phyloP scores from a whole-genome alignment of 148 eudicot genomes.

The Vaccinium darrowii region DNA sequence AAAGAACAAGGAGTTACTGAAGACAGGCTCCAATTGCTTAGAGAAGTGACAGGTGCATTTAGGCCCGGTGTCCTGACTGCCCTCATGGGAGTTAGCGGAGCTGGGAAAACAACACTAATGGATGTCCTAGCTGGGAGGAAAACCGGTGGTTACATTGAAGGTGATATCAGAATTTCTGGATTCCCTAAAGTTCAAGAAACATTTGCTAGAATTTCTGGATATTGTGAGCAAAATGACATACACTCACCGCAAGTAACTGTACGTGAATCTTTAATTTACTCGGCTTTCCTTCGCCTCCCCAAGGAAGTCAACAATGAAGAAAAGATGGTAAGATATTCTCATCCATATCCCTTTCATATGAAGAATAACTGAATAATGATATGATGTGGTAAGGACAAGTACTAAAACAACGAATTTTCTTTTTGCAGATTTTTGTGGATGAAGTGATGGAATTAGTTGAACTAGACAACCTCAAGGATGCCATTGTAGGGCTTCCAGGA shows the following conservation, averaged over 20 bases:
- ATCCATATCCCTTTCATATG: not conserved
- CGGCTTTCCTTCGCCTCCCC: constrained; percentile 75
- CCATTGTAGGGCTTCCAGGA: constrained; percentile 74
- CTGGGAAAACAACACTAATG: constrained; percentile 84
- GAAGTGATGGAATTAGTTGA: constrained; percentile 83
- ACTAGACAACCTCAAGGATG: constrained; percentile 43
- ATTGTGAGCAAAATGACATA: constrained; percentile 52
- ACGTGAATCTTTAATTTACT: constrained; percentile 66
- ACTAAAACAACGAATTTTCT: not conserved
- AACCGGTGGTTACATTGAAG: constrained; percentile 67
- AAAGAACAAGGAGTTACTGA: constrained; percentile 58
- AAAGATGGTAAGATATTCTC: constrained; percentile 34
- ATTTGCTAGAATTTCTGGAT: constrained; percentile 60
- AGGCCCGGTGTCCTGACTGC: constrained; percentile 74
- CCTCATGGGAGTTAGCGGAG: constrained; percentile 60
- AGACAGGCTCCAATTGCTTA: constrained; percentile 61
- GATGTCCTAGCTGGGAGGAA: constrained; percentile 81
- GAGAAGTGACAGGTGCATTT: constrained; percentile 74
- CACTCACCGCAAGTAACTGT: constrained; percentile 79
- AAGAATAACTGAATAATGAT: not conserved
- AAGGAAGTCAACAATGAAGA: constrained; percentile 34
- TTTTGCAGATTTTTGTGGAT: constrained; percentile 58
- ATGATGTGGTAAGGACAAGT: not conserved
- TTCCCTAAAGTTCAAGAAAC: constrained; percentile 68
- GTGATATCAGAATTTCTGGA: constrained; percentile 60